phyloP scores from a whole-genome alignment of 1,284 basidiomycete genomes.

The Puccinia novopanici region DNA sequence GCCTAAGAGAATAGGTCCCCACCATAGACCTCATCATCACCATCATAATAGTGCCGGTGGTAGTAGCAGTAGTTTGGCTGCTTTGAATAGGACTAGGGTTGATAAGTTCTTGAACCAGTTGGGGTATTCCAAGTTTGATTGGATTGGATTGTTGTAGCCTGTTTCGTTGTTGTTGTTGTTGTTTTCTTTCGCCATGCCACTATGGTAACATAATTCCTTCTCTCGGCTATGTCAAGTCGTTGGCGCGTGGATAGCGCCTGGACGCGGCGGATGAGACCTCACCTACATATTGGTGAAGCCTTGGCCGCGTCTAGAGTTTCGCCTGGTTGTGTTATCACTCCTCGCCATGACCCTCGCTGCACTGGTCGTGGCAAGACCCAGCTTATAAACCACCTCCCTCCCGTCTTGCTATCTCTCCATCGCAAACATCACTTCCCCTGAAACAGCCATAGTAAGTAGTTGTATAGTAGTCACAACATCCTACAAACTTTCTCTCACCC shows the following conservation, averaged over 20 bases:
- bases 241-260: not conserved
- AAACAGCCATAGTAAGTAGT: no score
- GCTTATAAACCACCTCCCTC: not conserved
- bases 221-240: not conserved
- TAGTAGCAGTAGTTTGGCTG: not conserved
- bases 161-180: not conserved
- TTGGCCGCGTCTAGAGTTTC: no score
- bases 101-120: conserved; percentile 39
- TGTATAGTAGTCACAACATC: no score
- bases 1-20: conserved; percentile 75
- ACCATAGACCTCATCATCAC: conserved; percentile 61
- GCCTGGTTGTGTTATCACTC: no score
- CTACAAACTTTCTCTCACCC: no score
- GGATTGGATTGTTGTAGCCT: conserved; percentile 67
- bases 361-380: not conserved
- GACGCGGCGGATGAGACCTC: no score
- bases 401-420: not conserved
- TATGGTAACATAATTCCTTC: not conserved
- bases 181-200: not conserved
- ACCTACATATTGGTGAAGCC: no score
- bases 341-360: no score
- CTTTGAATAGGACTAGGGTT: conserved; percentile 32
- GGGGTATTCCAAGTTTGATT: conserved; percentile 71
- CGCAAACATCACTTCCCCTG: not conserved
- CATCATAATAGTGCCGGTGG: conserved; percentile 40